phyloP scores from a whole-genome alignment of 148 eudicot species.

The Camellia lanceoleosa region DNA sequence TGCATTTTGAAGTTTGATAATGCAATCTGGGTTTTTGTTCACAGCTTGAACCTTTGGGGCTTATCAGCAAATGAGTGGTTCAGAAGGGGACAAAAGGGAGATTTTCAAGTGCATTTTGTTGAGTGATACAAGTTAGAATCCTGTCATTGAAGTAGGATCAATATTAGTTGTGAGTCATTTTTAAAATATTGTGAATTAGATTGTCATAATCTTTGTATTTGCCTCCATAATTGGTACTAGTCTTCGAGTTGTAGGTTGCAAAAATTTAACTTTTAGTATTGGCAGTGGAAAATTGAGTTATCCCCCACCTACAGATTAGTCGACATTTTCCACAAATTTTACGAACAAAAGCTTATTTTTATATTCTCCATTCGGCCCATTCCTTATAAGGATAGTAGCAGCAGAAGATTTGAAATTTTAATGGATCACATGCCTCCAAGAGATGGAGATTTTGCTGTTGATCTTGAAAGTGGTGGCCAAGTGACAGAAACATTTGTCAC shows the following conservation, averaged over 20 bases:
- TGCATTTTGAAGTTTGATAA: not conserved
- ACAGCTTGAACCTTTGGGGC: not conserved
- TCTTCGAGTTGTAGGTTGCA: not conserved
- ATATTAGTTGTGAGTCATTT: not conserved
- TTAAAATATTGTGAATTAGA: not conserved
- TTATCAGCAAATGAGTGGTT: not conserved
- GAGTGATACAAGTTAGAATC: not conserved
- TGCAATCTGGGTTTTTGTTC: not conserved
- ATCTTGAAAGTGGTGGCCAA: constrained; percentile 56
- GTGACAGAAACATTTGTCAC: constrained; percentile 5
- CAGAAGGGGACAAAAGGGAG: not conserved
- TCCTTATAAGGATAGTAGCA: not conserved
- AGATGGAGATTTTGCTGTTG: constrained; percentile 33
- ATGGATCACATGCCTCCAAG: constrained; percentile 39
- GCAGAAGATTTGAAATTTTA: not conserved
- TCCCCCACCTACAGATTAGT: too few relatives aligned
- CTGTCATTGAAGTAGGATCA: not conserved
- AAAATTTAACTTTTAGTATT: not conserved
- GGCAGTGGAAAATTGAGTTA: constrained; percentile 16
- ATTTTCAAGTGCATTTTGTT: not conserved
- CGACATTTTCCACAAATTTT: too few relatives aligned
- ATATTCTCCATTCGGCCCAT: too few relatives aligned
- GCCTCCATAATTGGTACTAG: not conserved
- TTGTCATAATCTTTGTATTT: not conserved
- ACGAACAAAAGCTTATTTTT: too few relatives aligned